Evolutionary conservation across 192 early-diverging fungal species (phyloP), one percentile per base, ranked within the genome.

Genomic region (Spizellomyces punctatus): DNA sequence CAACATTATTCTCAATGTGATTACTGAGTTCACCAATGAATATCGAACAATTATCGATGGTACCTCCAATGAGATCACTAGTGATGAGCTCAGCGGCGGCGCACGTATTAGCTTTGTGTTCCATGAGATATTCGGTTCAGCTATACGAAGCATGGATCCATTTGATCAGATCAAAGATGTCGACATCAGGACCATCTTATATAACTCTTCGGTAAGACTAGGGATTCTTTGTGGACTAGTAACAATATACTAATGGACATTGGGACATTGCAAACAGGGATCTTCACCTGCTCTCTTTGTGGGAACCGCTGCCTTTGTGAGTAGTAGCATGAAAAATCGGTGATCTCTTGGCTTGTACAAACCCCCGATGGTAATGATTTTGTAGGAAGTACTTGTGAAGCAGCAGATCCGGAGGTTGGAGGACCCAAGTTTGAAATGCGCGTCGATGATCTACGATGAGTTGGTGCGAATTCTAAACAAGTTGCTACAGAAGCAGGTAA

Each of bases 81-180:
- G 90, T 43, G 93, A 93, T 75, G 98, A 99, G 79, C 84, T 99
- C 8, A 91, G 91, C 66, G 98, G 98, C 70, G 98, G 98, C 71
- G 98, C 98, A 12, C 94, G 98, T 81, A 96, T 99, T 65, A 91
- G 90, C 69, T 99, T 95, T 89, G 98, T 99, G 8, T 98, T 99
- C 81, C 96, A 99, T 80, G 98, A 99, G 76, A 92, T 98, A 55
- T 99, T 88, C 78, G 82, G 91, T 45, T 89, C 89, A 73, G 95
- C 95, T 57, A 85, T 99, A 74, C 94, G 96, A 70, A 82, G 86
- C 36, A 93, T 99, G 76, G 96, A 99, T 79, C 96, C 96, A 10
- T 94, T 99, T 76, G 98, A 99, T 72, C 94, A 99, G 74, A 91
- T 98, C 78, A 99, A 99, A 83, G 96, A 99, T 79, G 87, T 92